These are phyloP conservation scores for Paramarasmius palmivorus DNA, from an alignment of 1,284 basidiomycete genomes.

Conservation along the genomic window DNA sequence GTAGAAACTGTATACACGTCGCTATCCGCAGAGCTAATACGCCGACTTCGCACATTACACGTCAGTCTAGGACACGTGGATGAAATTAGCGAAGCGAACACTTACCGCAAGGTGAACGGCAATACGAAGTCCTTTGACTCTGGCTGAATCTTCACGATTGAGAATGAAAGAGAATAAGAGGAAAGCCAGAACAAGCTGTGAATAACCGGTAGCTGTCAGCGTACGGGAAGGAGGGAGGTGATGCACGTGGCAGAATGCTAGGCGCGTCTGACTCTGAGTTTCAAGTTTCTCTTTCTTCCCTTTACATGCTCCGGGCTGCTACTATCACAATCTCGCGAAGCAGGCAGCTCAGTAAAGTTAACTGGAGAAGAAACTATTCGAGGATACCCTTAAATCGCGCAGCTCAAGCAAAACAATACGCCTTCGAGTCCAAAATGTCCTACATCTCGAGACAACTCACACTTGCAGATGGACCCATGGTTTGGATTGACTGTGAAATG, in stretches of 20 bases:
- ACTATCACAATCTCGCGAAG: not conserved
- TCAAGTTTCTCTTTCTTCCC: not conserved
- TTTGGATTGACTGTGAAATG: constrained; percentile 93
- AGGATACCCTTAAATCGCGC: not conserved
- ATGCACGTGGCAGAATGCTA: not conserved
- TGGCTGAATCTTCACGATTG: too few relatives aligned
- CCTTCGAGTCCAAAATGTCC: constrained; percentile 9
- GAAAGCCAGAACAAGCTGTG: too few relatives aligned
- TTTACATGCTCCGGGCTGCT: constrained; percentile 3
- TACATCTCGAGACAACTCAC: constrained; percentile 31
- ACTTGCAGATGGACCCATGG: constrained; percentile 66
- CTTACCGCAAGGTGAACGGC: not conserved
- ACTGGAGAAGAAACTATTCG: not conserved
- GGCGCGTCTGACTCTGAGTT: not conserved
- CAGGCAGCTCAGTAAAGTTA: not conserved
- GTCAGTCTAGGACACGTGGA: constrained; percentile 12
- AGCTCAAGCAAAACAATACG: not conserved
- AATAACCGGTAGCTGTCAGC: too few relatives aligned
- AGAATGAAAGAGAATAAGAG: too few relatives aligned
- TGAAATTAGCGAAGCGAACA: not conserved
- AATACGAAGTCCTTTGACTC: too few relatives aligned
- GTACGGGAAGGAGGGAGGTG: too few relatives aligned
- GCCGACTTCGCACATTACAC: constrained; percentile 9
- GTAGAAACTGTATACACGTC: not conserved
- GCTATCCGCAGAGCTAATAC: not conserved